Base-by-base conservation (phyloP, 345 rosid genomes). In the Hibiscus syriacus region DNA sequence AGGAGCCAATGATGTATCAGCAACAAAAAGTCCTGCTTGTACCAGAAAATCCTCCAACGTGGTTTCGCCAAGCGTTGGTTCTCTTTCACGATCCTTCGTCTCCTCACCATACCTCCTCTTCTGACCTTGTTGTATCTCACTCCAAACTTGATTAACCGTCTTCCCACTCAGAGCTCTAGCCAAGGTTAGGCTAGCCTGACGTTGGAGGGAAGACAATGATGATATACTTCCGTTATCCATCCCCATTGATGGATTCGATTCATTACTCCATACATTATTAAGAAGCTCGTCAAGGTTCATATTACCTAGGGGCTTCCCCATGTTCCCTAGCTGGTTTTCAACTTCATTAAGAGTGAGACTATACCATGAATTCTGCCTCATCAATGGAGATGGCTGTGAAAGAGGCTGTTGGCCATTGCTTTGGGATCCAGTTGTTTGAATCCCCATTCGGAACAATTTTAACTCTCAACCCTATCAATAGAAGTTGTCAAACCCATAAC, bases 31-130 rank as follows among this genome's bases (percentile, higher is more conserved):
- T 29, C 89, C 88, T 2, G 90, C 90, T 70, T 80, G 82, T 17
- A 81, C 82, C 79, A 85, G n/a, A 81, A 87, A 87, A 32, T 85
- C 90, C 84, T 87, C 92, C 74, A 81, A 72, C 23, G 92, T 85
- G 16, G 78, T 38, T 70, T 85, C 92, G 6, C 80, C 83, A 0
- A 85, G 76, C 0, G 34, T 54, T 48, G 70, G 72, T 30, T 80
- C 84, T 36, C 79, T 72, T 52, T 77, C 58, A 14, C 70, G 56
- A 19, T 25, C 63, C 41, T 68, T 62, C 79, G 73, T 62, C 64
- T 72, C 85, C 16, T 67, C 72, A n/a, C 79, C 67, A 1, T 46
- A 67, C 69, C 81, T 73, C 80, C 71, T 80, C 80, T 74, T 80
- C 57, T 83, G 81, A 23, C 85, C 85, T 52, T 70, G 74, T 27